These are phyloP conservation scores for Trypethelium eluteriae DNA, from an alignment of 495 filamentous ascomycete species.

Conservation along the genomic window DNA sequence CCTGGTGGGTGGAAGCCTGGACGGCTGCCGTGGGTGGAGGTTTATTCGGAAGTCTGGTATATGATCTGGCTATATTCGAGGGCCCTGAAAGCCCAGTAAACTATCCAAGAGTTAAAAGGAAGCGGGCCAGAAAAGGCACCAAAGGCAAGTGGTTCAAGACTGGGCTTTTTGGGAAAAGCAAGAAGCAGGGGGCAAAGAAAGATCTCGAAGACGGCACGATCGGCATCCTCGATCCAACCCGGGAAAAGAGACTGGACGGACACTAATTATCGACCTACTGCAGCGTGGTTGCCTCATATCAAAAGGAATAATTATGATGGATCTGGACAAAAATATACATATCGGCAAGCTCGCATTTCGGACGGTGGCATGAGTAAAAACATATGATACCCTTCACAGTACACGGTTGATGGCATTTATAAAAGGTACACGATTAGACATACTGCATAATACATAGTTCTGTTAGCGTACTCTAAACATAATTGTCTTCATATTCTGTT, in stretches of 20 bases:
- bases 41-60: conserved; percentile 9
- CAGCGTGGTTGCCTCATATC: too few relatives aligned
- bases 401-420: neutral
- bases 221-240: neutral
- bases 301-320: neutral
- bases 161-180: conserved; percentile 4
- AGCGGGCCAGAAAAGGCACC: neutral
- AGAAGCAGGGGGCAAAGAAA: conserved; percentile 1
- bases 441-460: neutral
- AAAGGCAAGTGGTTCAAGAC: conserved; percentile 7
- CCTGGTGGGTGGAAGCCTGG: conserved; percentile 18
- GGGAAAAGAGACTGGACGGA: conserved; percentile 1
- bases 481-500: neutral
- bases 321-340: neutral
- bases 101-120: conserved; percentile 1
- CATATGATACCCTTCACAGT: conserved; percentile 9
- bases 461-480: neutral
- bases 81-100: conserved; percentile 16
- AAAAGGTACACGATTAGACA: conserved; percentile 8
- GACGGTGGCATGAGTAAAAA: neutral
- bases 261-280: neutral
- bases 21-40: conserved; percentile 1
- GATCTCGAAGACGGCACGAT: conserved; percentile 3
- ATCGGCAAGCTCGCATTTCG: neutral
- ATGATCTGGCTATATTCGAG: conserved; percentile 15